phyloP scores from a whole-genome alignment of 306 rosid species.

The Inga oerstediana region DNA sequence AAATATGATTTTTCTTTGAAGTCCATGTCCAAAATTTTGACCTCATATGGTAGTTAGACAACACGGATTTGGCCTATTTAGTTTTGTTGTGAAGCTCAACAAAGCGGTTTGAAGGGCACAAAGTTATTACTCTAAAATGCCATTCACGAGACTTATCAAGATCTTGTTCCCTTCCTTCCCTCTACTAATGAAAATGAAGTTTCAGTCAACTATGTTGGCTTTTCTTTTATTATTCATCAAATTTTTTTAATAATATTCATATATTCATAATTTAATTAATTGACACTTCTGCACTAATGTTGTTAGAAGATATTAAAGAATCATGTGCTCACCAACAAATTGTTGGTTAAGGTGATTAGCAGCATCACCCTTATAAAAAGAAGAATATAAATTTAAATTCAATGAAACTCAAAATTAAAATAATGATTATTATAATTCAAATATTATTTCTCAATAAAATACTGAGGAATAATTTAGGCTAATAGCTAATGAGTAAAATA shows the following conservation, averaged over 20 bases:
- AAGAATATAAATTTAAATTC: no score
- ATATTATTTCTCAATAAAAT: no score
- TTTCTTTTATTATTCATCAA: background rate
- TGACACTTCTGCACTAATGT: no score
- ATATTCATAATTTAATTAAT: no score
- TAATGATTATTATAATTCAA: no score
- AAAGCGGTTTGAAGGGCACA: background rate
- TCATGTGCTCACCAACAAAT: no score
- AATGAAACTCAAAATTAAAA: no score
- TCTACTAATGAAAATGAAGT: background rate
- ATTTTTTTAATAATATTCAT: no score
- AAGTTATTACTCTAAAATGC: background rate
- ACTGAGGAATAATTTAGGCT: background rate
- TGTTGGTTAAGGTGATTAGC: rapidly evolving
- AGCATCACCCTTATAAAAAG: no score
- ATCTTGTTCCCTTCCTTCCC: slow-evolving; percentile 5
- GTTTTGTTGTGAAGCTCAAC: background rate
- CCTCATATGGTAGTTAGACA: background rate
- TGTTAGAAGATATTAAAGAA: no score
- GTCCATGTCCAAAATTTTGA: background rate
- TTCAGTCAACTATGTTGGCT: slow-evolving; percentile 16
- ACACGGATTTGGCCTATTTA: background rate
- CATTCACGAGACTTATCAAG: background rate
- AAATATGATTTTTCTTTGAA: background rate
- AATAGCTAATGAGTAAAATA: background rate